Conservation (phyloP, 2,329 filamentous ascomycete species). For the Didymella segeticola region DNA sequence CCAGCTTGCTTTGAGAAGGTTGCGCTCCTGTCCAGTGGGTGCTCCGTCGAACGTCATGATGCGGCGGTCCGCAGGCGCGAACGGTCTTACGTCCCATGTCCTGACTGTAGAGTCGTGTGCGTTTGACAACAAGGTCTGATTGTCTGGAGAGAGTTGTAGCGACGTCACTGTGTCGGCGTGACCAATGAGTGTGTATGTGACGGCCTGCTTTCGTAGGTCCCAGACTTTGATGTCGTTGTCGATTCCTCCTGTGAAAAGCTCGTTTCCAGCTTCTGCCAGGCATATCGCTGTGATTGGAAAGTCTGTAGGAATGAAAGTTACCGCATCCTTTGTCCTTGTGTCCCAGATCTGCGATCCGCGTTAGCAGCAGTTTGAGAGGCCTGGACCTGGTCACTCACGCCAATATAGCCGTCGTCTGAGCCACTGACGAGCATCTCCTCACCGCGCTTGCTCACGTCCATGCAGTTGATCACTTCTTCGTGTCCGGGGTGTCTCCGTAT, state of each 20-base stretch:
- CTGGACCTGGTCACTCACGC: conserved; percentile 49
- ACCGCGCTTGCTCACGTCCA: conserved; percentile 87
- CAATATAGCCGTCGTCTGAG: conserved; percentile 91
- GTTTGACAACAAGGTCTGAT: conserved; percentile 87
- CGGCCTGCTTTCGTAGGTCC: conserved; percentile 90
- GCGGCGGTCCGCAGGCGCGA: conserved; percentile 85
- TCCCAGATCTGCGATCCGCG: conserved; percentile 75
- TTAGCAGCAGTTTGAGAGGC: conserved; percentile 21
- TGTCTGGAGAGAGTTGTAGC: conserved; percentile 88
- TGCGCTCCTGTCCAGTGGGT: conserved; percentile 85
- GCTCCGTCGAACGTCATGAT: conserved; percentile 94
- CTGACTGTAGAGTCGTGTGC: conserved; percentile 92
- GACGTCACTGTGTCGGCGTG: conserved; percentile 94
- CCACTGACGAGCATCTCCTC: conserved; percentile 90
- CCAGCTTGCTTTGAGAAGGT: conserved; percentile 90
- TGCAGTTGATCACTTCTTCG: conserved; percentile 91
- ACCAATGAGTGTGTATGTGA: conserved; percentile 85
- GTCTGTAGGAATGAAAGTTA: conserved; percentile 87
- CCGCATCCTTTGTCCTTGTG: conserved; percentile 84
- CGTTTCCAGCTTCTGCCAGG: conserved; percentile 91
- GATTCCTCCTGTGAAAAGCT: conserved; percentile 92
- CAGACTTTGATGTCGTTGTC: conserved; percentile 98
- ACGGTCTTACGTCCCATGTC: conserved; percentile 96
- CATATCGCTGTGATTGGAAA: conserved; percentile 92
- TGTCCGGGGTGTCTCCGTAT: conserved; percentile 93